phyloP scores from a whole-genome alignment of 306 rosid species.

The Prunus fruticosa region DNA sequence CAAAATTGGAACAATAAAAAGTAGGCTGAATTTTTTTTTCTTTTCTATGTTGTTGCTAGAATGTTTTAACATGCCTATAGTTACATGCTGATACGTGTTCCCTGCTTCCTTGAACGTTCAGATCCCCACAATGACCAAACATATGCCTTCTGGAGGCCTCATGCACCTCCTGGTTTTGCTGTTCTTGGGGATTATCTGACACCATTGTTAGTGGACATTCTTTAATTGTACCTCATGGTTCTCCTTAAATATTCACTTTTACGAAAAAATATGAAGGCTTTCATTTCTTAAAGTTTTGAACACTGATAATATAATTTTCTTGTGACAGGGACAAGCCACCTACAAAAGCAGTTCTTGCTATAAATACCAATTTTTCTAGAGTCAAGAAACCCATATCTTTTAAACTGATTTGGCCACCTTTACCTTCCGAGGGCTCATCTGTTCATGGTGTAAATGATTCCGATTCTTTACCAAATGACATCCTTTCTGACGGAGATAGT shows the following conservation, averaged over 20 bases:
- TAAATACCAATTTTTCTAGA: constrained; percentile 66
- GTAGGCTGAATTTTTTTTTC: constrained; percentile 35
- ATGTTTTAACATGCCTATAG: constrained; percentile 7
- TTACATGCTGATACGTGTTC: constrained; percentile 16
- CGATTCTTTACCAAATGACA: constrained; percentile 22
- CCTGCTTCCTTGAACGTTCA: constrained; percentile 40
- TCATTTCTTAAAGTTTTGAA: neutral
- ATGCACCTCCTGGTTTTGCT: constrained; percentile 92
- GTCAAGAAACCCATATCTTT: constrained; percentile 76
- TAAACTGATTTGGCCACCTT: constrained; percentile 80
- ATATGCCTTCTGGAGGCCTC: constrained; percentile 94
- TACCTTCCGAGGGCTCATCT: constrained; percentile 38
- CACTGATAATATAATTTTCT: constrained; percentile 24
- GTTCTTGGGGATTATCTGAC: constrained; percentile 92
- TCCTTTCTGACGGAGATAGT: constrained; percentile 31
- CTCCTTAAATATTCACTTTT: neutral
- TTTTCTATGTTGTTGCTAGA: constrained; percentile 2
- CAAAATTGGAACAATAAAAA: constrained; percentile 75
- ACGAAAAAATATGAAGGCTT: neutral
- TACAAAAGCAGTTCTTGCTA: constrained; percentile 80
- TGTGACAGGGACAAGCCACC: constrained; percentile 93
- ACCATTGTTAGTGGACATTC: constrained; percentile 65
- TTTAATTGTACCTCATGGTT: neutral
- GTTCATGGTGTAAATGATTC: constrained; percentile 31
- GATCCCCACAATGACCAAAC: constrained; percentile 66